Base-by-base conservation (phyloP, 495 filamentous ascomycete genomes). In the Clavariopsis aquatica region DNA sequence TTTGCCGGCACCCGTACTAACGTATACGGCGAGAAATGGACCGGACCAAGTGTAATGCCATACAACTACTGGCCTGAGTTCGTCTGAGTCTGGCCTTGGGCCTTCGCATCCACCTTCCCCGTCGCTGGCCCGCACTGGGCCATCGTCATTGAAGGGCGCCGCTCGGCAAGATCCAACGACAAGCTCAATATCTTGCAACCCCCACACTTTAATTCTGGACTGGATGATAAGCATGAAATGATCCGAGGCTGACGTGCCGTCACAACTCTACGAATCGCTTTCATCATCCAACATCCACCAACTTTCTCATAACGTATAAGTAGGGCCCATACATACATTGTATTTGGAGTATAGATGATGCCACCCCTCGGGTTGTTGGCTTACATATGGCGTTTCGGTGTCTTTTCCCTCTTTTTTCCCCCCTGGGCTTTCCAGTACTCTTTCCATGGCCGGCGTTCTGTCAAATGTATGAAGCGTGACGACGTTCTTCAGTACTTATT, bases 11-110 rank as follows among this genome's bases (percentile, higher is more conserved):
- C 66, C 7, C 73, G 82, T 13, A 75, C 72, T 22, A 85, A 85
- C 66, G 70, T 73, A 0, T 85, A 85, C 63, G 81, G 82, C 26
- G 83, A 85, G 71, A 72, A 75, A 38, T 85, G 83, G 82, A 60
- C 60, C 1, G 82, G 82, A 0, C 81, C 82, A 23, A 43, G 36
- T 17, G 15, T 76, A 9, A 63, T 68, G 60, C 67, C 71, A 12
- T 76, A 75, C 60, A 71, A 75, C 63, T 67, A 69, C 52, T 76
- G 74, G 74, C 74, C 74, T 29, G 74, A 76, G 45, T 74, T 68
- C 51, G 71, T 72, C 4, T 76, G 71, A 74, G 34, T 20, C 27
- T 28, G 24, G 20, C 58, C 46, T 26, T 19, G 36, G 13, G 61
- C 43, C n/a, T 15, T 57, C 53, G 22, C 38, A 49, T 52, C 46